Base-by-base conservation (phyloP, 345 rosid genomes). In the Carallia pectinifolia region DNA sequence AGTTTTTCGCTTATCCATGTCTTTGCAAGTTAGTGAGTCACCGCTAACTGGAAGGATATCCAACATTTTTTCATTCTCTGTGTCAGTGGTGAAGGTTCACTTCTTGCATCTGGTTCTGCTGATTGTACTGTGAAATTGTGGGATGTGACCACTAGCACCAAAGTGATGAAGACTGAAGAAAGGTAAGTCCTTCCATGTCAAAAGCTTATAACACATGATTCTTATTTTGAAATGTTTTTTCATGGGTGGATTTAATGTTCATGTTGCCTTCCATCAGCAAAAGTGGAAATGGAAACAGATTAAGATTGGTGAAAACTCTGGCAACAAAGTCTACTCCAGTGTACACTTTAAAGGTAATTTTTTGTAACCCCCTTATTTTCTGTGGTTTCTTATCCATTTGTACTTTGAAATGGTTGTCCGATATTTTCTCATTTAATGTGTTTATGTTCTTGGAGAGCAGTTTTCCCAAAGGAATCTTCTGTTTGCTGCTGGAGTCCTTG, bases 71-170 rank as follows among this genome's bases (percentile, higher is more conserved):
- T 31, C 34, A 9, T 29, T 7, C 31, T 52, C 18, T 18, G 6
- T 59, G 27, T 53, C 89, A 96, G 99, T 17, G 80, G 90, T 65
- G 99, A 96, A 85, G 97, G 99, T 40, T 83, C 93, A 39, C 91
- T 96, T 76, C 91, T 95, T 19, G 98, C 97, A 54, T 92, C 99
- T 61, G 98, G 99, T 71, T 92, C 99, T 59, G 99, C 98, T 7
- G 98, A 92, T 84, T 88, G 88, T 86, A 92, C 90, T 16, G 88
- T 92, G 53, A 95, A 90, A 81, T 79, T 95, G 53, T 92, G 98
- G 99, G 98, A 92, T 62, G 94, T 90, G 65, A 87, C 82, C 70
- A 69, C 86, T 52, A 90, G 96, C 73, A 74, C 91, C 23, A 95
- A 90, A 76, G 61, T 62, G 52, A 80, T 88, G 10, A 85, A 76